A percentile compares a stretch with the other conserved stretches of the same genome.
Evolutionary conservation across 2,329 filamentous ascomycete genomes (phyloP).

Genomic region (Aureobasidium vineae): DNA sequence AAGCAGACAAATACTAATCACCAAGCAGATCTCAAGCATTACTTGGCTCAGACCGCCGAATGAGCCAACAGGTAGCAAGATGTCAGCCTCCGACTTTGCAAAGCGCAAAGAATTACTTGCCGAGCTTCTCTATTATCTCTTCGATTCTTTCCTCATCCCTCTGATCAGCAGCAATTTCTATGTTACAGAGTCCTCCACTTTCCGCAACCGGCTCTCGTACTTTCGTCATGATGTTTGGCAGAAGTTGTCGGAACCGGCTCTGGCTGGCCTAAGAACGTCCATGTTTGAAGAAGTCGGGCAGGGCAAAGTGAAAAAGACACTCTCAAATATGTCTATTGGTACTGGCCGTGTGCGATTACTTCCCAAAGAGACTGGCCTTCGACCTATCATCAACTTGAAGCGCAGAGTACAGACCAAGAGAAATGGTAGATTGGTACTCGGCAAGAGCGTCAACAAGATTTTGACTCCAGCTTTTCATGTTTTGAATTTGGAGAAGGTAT

Average conservation of each 20-base stretch:
- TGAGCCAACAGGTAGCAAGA: conserved; percentile 49
- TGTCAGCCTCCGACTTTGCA: conserved; percentile 66
- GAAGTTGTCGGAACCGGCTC: conserved; percentile 68
- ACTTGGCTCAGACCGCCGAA: conserved; percentile 67
- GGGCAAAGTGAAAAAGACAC: conserved; percentile 55
- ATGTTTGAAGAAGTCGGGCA: conserved; percentile 77
- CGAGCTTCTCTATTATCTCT: conserved; percentile 88
- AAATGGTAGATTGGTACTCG: conserved; percentile 56
- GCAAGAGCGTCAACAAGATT: conserved; percentile 66
- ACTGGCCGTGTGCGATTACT: conserved; percentile 77
- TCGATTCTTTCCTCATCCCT: conserved; percentile 88
- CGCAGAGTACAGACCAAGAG: conserved; percentile 57
- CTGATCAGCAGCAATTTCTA: conserved; percentile 87
- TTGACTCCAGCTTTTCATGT: conserved; percentile 72
- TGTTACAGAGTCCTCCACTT: conserved; percentile 81
- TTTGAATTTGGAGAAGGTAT: conserved; percentile 74
- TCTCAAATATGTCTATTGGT: conserved; percentile 65
- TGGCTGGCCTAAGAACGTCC: conserved; percentile 62
- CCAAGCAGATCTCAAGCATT: conserved; percentile 30
- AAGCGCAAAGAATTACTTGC: conserved; percentile 78
- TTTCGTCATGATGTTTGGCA: conserved; percentile 95
- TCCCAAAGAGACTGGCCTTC: conserved; percentile 72
- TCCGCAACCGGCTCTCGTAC: conserved; percentile 82
- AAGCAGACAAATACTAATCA: not conserved
- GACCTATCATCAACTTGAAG: conserved; percentile 84